Evolutionary conservation across 2,329 filamentous ascomycete species (phyloP), one percentile per base, ranked within the genome.

Genomic region (Beauveria caledonica): DNA sequence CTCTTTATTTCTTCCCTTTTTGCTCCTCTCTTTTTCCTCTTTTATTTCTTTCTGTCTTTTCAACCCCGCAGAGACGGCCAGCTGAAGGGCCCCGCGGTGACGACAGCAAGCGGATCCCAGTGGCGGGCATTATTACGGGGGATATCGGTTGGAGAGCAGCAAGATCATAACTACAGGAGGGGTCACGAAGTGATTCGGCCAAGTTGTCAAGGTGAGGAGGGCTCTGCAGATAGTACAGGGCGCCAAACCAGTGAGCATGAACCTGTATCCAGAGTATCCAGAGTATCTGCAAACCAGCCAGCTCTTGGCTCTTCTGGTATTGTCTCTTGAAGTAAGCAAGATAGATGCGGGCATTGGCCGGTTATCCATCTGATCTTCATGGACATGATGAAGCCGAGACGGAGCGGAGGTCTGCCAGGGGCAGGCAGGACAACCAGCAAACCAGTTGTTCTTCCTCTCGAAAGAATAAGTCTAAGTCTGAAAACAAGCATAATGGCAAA

Each of bases 31-130:
- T n/a, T n/a, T n/a, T n/a, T n/a, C n/a, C n/a, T n/a, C n/a, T n/a
- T n/a, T n/a, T n/a, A n/a, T n/a, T n/a, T n/a, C n/a, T n/a, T n/a
- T n/a, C n/a, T n/a, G n/a, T n/a, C n/a, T n/a, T n/a, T n/a, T n/a
- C n/a, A n/a, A n/a, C n/a, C n/a, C n/a, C n/a, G n/a, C n/a, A n/a
- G n/a, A n/a, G n/a, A n/a, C n/a, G n/a, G n/a, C n/a, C n/a, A n/a
- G n/a, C n/a, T n/a, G n/a, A n/a, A n/a, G n/a, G n/a, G n/a, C n/a
- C 53, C 40, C 53, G 40, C 40, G 40, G 40, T 56, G 53, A 56
- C 40, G 53, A 53, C 40, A 29, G 15, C 11, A 19, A 27, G 53
- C 53, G 53, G 53, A 56, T 40, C 51, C 33, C 17, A 5, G 21
- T 29, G 17, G 51, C 6, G 51, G 23, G 36, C 39, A 42, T 19